phyloP scores from a whole-genome alignment of 495 filamentous ascomycete species.

The Xylaria nigripes region DNA sequence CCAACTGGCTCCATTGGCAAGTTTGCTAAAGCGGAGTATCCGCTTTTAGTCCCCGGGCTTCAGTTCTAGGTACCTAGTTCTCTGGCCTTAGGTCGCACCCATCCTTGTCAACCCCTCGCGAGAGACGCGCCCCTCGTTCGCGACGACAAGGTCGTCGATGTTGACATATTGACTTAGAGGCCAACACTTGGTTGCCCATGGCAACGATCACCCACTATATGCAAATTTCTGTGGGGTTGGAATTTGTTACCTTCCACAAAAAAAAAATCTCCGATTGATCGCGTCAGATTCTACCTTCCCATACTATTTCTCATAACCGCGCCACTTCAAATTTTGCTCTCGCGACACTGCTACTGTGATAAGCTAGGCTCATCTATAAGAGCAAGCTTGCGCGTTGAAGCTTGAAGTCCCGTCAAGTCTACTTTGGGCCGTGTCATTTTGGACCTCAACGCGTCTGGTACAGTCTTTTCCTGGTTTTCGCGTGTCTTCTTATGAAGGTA shows the following conservation, averaged over 20 bases:
- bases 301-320: neutral
- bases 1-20: neutral
- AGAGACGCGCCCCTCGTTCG: neutral
- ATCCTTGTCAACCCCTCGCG: neutral
- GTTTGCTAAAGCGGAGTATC: neutral
- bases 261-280: neutral
- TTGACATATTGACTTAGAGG: neutral
- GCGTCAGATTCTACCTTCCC: neutral
- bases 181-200: neutral
- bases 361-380: neutral
- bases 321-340: neutral
- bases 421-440: neutral
- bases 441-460: neutral
- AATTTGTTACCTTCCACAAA: neutral
- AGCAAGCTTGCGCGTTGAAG: neutral
- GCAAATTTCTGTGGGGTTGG: neutral
- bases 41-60: neutral
- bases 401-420: neutral
- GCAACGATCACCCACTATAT: neutral
- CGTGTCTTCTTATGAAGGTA: neutral
- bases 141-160: conserved; percentile 6
- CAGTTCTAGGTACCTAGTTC: neutral
- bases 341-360: neutral
- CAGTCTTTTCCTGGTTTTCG: neutral
- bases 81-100: neutral